These are phyloP conservation scores for Infundibulicybe gibba DNA, from an alignment of 768 basidiomycete genomes.

Conservation along the genomic window DNA sequence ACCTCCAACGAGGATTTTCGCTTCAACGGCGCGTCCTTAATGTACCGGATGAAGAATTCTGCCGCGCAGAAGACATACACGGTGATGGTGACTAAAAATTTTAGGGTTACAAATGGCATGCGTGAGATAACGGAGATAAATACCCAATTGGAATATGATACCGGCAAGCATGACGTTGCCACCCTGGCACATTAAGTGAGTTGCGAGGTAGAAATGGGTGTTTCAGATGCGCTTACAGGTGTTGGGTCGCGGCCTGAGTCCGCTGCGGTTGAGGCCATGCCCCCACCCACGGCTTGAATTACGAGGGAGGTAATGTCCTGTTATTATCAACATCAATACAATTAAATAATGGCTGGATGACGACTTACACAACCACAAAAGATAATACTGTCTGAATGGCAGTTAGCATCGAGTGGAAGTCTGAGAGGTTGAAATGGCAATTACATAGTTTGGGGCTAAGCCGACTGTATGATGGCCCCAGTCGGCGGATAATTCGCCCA, in stretches of 20 bases:
- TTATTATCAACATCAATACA: no score
- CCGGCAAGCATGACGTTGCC: constrained; percentile 50
- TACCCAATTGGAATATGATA: constrained; percentile 43
- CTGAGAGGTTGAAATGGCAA: constrained; percentile 7
- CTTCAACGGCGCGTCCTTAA: constrained; percentile 27
- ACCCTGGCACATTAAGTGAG: constrained; percentile 23
- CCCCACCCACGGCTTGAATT: constrained; percentile 57
- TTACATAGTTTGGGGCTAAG: constrained; percentile 37
- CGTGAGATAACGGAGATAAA: neutral
- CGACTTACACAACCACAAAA: no score
- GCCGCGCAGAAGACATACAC: constrained; percentile 33
- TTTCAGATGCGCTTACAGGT: constrained; percentile 1
- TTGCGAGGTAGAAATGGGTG: constrained; percentile 1
- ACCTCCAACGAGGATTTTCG: neutral
- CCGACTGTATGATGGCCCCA: constrained; percentile 49
- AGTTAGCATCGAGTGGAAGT: constrained; percentile 1
- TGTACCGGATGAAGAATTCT: constrained; percentile 43
- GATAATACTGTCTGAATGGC: no score
- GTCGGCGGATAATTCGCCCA: constrained; percentile 34
- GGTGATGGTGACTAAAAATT: constrained; percentile 32
- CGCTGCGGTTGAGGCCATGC: constrained; percentile 31
- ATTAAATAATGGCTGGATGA: no score
- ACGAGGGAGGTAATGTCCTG: constrained; percentile 49
- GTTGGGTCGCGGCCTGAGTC: constrained; percentile 9
- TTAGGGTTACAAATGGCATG: neutral